These are phyloP conservation scores for Astrephomene gubernaculifera DNA, from an alignment of 139 green algal species.

Conservation along the genomic window DNA sequence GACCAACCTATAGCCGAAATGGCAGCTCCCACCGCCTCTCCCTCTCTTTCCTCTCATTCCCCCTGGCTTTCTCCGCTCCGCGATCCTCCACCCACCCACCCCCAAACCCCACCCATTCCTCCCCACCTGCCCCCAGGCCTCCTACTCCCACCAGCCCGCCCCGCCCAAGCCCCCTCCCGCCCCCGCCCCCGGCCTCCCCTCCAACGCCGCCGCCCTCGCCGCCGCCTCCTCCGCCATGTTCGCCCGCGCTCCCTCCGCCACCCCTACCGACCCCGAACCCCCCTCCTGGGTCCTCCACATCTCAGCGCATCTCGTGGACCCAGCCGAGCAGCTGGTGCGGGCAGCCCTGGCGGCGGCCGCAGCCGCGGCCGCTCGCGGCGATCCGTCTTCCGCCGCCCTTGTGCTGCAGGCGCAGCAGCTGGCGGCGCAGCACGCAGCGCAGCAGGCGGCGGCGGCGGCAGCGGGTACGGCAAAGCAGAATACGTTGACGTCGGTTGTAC, in stretches of 20 bases:
- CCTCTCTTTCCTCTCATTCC: too few relatives aligned
- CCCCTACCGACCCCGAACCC: background rate
- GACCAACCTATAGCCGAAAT: too few relatives aligned
- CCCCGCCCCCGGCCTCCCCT: background rate
- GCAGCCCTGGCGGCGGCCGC: constrained; percentile 8
- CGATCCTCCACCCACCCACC: background rate
- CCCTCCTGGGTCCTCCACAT: background rate
- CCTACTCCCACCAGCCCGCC: constrained; percentile 12
- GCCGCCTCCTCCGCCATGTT: constrained; percentile 14
- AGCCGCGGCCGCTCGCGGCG: constrained; percentile 2
- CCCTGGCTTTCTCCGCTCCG: too few relatives aligned
- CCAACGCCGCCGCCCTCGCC: constrained; percentile 3
- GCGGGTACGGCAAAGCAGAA: background rate
- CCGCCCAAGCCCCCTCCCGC: background rate
- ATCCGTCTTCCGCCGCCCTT: background rate
- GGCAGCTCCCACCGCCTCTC: background rate
- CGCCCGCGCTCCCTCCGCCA: background rate
- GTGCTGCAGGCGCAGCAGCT: constrained; percentile 27
- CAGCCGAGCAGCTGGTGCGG: background rate
- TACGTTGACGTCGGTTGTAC: background rate
- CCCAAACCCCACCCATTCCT: background rate
- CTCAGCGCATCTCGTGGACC: background rate
- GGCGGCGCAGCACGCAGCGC: constrained; percentile 12
- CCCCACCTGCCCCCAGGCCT: background rate
- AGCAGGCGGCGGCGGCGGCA: constrained; percentile 15